Evolutionary conservation across 371 early-diverging fungal species (phyloP).

Genomic region (Mucor sp.): DNA sequence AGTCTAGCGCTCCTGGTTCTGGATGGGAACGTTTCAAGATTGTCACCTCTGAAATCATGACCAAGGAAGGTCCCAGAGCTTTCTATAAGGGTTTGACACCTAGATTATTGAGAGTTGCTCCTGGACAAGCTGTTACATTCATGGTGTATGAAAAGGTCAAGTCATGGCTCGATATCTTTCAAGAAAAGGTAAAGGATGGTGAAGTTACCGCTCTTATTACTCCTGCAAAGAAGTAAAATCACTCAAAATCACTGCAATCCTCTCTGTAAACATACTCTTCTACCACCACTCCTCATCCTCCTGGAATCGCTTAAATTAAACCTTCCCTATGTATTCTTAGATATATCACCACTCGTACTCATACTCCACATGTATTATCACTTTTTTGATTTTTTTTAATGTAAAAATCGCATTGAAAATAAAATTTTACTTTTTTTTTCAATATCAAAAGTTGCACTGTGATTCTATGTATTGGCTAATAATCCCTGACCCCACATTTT

Average conservation of each 20-base stretch:
- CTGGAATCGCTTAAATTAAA: neutral
- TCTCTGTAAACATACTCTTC: neutral
- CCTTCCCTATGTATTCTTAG: neutral
- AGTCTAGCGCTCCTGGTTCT: constrained; percentile 70
- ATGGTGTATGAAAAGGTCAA: constrained; percentile 88
- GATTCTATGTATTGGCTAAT: neutral
- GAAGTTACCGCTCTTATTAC: constrained; percentile 27
- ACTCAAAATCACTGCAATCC: neutral
- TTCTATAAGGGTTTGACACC: constrained; percentile 98
- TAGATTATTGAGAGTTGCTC: constrained; percentile 88
- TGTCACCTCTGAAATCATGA: constrained; percentile 72
- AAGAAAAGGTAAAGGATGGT: constrained; percentile 44
- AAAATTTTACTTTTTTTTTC: neutral
- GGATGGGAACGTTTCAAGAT: constrained; percentile 82
- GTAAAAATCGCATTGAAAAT: neutral
- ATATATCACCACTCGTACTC: neutral
- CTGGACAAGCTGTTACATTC: constrained; percentile 87
- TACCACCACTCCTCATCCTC: neutral
- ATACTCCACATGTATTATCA: neutral
- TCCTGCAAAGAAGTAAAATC: constrained; percentile 11
- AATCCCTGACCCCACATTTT: neutral
- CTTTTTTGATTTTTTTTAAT: neutral
- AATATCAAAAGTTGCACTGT: neutral
- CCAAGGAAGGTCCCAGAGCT: constrained; percentile 90
- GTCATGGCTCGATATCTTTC: constrained; percentile 67